Conservation (phyloP, 495 filamentous ascomycete species). For the Penicillium cataractarum region DNA sequence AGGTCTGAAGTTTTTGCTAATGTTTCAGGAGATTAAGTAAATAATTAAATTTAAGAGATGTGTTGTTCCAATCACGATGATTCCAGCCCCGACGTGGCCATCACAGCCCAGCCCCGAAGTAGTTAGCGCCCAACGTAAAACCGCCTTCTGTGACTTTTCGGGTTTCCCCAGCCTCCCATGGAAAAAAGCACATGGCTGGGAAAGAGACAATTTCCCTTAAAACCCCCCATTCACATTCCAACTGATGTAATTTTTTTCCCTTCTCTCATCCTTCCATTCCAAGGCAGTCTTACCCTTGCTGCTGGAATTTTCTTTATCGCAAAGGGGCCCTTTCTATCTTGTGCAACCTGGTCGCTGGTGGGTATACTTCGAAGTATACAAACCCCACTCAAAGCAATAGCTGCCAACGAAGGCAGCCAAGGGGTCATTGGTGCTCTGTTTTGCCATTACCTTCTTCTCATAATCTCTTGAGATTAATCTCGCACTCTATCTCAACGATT, state of each 20-base stretch:
- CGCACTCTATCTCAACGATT: not conserved
- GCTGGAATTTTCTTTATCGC: not conserved
- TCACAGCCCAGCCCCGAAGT: not conserved
- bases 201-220: slow-evolving; percentile 18
- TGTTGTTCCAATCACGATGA: slow-evolving; percentile 2
- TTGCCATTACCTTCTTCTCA: not conserved
- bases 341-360: not conserved
- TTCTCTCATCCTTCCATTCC: slow-evolving; percentile 12
- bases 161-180: slow-evolving; percentile 25
- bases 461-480: not conserved
- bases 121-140: slow-evolving; percentile 2
- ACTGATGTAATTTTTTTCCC: slow-evolving; percentile 11
- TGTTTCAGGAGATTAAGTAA: not conserved
- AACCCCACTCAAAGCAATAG: not conserved
- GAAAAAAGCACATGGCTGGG: slow-evolving; percentile 36
- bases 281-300: not conserved
- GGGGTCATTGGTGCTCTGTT: not conserved
- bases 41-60: not conserved
- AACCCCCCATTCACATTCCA: slow-evolving; percentile 21
- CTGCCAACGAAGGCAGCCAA: not conserved
- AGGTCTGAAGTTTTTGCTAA: too few relatives aligned
- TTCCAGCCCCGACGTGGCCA: not conserved
- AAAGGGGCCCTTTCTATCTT: not conserved
- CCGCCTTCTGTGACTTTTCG: slow-evolving; percentile 11
- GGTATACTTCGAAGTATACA: slow-evolving; percentile 10